phyloP scores from a whole-genome alignment of 139 green algal genomes.

The Raphidocelis subcapitata region DNA sequence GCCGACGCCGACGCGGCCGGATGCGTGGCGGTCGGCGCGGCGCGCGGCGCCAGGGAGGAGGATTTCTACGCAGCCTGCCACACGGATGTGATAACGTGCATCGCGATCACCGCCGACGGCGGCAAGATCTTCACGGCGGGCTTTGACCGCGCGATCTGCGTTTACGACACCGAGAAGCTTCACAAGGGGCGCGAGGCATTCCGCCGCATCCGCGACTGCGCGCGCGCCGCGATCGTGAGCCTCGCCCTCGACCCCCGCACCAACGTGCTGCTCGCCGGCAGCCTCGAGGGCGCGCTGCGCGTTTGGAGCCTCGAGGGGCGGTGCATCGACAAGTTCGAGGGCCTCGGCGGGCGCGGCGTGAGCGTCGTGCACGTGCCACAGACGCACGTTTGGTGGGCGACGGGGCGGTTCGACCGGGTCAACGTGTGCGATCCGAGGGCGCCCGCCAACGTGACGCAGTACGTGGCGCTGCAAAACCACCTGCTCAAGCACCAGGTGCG shows the following conservation, averaged over 20 bases:
- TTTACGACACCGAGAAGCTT: conserved; percentile 71
- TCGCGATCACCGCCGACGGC: conserved; percentile 61
- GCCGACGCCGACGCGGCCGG: not conserved
- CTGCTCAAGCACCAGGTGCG: conserved; percentile 2
- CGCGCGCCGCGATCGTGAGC: conserved; percentile 50
- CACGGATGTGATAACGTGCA: conserved; percentile 63
- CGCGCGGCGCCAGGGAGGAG: conserved; percentile 3
- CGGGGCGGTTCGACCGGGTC: conserved; percentile 45
- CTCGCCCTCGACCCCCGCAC: conserved; percentile 53
- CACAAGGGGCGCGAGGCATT: conserved; percentile 57
- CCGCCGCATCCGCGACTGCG: conserved; percentile 53
- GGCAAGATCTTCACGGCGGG: conserved; percentile 65
- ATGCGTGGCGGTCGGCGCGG: no score
- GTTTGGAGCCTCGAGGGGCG: conserved; percentile 72
- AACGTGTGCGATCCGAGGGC: conserved; percentile 59
- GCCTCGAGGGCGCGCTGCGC: conserved; percentile 40
- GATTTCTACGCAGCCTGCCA: conserved; percentile 45
- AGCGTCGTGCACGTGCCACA: conserved; percentile 49
- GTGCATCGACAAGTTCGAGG: conserved; percentile 64
- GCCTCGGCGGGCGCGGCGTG: conserved; percentile 51
- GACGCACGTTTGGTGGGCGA: conserved; percentile 65
- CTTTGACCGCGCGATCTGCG: conserved; percentile 64
- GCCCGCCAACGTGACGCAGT: conserved; percentile 62
- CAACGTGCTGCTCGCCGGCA: conserved; percentile 61
- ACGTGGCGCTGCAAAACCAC: conserved; percentile 40